phyloP scores from a whole-genome alignment of 176 grass and related monocot genomes.

The Panicum miliaceum region DNA sequence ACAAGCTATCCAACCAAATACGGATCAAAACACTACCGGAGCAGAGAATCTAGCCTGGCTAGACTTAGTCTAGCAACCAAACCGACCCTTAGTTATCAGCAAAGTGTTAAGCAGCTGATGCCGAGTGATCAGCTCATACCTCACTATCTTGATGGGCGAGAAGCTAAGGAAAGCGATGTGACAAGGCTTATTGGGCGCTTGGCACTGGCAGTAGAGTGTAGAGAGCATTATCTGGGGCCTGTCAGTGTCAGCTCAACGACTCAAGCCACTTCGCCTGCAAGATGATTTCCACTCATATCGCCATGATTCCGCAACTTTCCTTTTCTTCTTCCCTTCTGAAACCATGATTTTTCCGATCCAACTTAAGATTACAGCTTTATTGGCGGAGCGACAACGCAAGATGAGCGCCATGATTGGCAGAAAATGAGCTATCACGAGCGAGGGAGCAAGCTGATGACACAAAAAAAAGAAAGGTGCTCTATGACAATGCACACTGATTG shows the following conservation, averaged over 20 bases:
- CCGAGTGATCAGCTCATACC: constrained; percentile 12
- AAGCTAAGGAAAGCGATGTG: background rate
- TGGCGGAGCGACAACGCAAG: background rate
- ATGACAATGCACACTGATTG: background rate
- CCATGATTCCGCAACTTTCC: background rate
- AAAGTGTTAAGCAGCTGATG: background rate
- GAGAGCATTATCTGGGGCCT: constrained; percentile 18
- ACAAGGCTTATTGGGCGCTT: background rate
- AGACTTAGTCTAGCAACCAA: no score
- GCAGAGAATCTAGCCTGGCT: no score
- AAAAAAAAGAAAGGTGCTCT: background rate
- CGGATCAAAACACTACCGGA: no score
- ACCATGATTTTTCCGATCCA: background rate
- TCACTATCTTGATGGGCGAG: background rate
- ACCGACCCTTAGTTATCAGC: constrained; percentile 9
- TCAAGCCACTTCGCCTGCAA: constrained; percentile 5
- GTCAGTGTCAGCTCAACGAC: constrained; percentile 26
- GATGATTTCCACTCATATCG: background rate
- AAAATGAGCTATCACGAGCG: background rate
- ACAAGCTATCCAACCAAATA: no score
- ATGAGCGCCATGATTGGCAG: background rate
- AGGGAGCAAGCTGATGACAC: background rate
- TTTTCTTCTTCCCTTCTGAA: background rate
- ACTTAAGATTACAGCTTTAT: background rate
- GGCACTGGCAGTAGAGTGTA: background rate